Evolutionary conservation across 129 eudicot species (phyloP).

Genomic region (Centaurea solstitialis): DNA sequence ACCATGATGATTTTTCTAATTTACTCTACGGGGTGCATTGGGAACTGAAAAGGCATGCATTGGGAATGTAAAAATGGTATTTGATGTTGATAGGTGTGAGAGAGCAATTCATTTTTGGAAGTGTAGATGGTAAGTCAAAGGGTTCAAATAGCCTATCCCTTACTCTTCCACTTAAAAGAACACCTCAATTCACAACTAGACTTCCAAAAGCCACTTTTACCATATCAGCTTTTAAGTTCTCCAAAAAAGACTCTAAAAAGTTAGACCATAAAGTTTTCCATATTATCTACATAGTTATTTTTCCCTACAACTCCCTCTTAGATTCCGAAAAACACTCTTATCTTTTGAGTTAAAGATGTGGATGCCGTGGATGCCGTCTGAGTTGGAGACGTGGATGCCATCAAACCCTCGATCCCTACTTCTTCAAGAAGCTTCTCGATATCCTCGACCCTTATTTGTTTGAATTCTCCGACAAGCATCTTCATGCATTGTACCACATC

Average conservation of each 20-base stretch:
- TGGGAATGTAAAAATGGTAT: no score
- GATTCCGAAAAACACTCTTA: slow-evolving; percentile 20
- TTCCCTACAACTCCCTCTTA: not conserved
- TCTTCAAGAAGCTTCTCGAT: not conserved
- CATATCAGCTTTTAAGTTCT: not conserved
- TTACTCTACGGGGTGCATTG: no score
- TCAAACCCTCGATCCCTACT: slow-evolving; percentile 37
- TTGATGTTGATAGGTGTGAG: no score
- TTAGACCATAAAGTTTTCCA: no score
- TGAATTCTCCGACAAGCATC: slow-evolving; percentile 50
- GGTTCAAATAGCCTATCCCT: no score
- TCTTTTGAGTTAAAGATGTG: no score
- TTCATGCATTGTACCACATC: slow-evolving; percentile 40
- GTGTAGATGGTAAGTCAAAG: no score
- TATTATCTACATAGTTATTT: not conserved
- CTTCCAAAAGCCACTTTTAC: not conserved
- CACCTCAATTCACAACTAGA: not conserved
- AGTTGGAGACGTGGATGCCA: slow-evolving; percentile 32
- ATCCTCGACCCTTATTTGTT: slow-evolving; percentile 50
- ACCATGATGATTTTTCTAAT: not conserved
- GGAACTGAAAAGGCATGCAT: no score
- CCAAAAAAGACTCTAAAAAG: not conserved
- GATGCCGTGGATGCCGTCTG: no score
- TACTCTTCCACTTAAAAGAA: not conserved
- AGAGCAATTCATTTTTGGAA: no score